Conservation (phyloP, 306 rosid genomes). For the Vicia villosa region DNA sequence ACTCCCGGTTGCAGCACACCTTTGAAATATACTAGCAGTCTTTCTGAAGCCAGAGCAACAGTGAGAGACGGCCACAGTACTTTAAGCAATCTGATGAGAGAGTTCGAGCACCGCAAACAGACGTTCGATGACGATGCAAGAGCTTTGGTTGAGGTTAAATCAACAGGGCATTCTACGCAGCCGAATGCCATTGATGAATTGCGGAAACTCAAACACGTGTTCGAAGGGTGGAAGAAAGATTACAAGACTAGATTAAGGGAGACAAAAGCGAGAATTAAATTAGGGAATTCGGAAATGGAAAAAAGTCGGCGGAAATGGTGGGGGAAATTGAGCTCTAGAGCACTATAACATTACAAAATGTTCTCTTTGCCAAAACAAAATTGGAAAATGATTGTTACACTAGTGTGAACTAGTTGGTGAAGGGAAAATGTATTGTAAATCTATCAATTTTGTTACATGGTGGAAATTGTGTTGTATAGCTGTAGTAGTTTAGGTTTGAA, state of each 20-base stretch:
- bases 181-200: slow-evolving; percentile 60
- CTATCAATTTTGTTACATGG: slow-evolving; percentile 53
- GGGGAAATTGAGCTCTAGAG: slow-evolving; percentile 63
- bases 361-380: slow-evolving; percentile 30
- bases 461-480: slow-evolving; percentile 66
- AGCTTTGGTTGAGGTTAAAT: slow-evolving; percentile 56
- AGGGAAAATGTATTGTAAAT: slow-evolving; percentile 48
- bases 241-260: slow-evolving; percentile 70
- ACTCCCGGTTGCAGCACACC: slow-evolving; percentile 83
- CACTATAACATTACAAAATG: slow-evolving; percentile 41
- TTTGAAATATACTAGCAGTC: slow-evolving; percentile 47
- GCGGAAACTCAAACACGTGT: slow-evolving; percentile 60
- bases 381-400: slow-evolving; percentile 7
- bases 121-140: slow-evolving; percentile 71
- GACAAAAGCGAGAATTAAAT: slow-evolving; percentile 59
- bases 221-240: slow-evolving; percentile 90
- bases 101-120: slow-evolving; percentile 73
- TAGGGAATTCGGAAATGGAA: slow-evolving; percentile 58
- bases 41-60: slow-evolving; percentile 47
- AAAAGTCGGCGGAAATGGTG: slow-evolving; percentile 77
- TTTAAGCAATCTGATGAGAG: slow-evolving; percentile 57
- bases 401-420: slow-evolving; percentile 37
- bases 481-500: slow-evolving; percentile 45
- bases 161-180: slow-evolving; percentile 49
- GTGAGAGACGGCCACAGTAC: slow-evolving; percentile 59